phyloP scores from a whole-genome alignment of 768 basidiomycete species.

The Amanita pallidorosea region DNA sequence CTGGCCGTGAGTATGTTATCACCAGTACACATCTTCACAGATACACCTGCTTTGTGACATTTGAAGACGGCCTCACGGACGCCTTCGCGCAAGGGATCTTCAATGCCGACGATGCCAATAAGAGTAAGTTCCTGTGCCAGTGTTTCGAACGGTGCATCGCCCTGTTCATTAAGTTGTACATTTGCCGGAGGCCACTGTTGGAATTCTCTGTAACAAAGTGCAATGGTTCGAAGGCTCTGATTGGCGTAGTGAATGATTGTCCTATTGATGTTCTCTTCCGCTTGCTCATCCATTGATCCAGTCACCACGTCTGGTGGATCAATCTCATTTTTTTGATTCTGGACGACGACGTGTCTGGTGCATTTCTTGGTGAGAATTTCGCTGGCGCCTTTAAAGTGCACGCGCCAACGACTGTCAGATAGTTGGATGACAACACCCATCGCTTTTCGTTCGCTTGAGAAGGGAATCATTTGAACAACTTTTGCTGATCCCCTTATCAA shows the following conservation, averaged over 20 bases:
- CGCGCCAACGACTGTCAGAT: constrained; percentile 42
- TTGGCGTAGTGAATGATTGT: constrained; percentile 99
- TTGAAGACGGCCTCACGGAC: constrained; percentile 83
- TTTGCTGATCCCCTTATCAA: constrained; percentile 47
- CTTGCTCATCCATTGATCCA: constrained; percentile 49
- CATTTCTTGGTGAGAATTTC: constrained; percentile 85
- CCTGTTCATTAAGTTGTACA: constrained; percentile 24
- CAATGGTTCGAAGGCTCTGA: constrained; percentile 90
- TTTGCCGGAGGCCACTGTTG: constrained; percentile 71
- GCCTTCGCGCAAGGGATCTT: constrained; percentile 88
- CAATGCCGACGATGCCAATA: constrained; percentile 88
- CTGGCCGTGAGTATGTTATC: constrained; percentile 93
- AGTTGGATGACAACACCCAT: constrained; percentile 84
- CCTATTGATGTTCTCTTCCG: constrained; percentile 73
- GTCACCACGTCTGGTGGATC: constrained; percentile 35
- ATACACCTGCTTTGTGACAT: constrained; percentile 83
- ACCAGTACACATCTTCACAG: constrained; percentile 97
- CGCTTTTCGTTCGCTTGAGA: constrained; percentile 86
- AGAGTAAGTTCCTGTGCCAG: constrained; percentile 70
- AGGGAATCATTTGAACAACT: constrained; percentile 84
- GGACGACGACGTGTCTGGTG: constrained; percentile 61
- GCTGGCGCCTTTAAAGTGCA: constrained; percentile 88
- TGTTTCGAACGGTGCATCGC: constrained; percentile 58
- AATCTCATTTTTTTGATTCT: constrained; percentile 7
- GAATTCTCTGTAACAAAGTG: constrained; percentile 88